These are phyloP conservation scores for Didymella lethalis DNA, from an alignment of 2,329 filamentous ascomycete species.

Conservation along the genomic window DNA sequence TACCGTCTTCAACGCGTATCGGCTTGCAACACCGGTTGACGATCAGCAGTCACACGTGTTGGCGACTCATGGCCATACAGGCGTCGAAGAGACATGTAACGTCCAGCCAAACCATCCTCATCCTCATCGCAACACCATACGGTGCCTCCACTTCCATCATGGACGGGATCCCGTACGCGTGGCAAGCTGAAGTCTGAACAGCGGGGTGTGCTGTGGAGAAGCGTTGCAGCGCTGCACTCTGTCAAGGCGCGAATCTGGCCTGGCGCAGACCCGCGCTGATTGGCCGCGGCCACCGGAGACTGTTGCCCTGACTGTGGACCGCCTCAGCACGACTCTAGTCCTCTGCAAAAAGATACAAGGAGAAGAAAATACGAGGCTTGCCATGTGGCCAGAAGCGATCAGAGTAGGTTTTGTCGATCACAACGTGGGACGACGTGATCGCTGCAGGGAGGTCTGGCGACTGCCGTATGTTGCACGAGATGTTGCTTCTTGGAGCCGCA, in stretches of 20 bases:
- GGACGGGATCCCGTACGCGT: neutral
- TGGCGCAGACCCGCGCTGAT: neutral
- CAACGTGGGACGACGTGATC: neutral
- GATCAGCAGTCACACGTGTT: conserved; percentile 7
- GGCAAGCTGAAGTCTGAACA: conserved; percentile 7
- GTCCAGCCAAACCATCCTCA: conserved; percentile 1
- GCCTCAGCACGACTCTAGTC: conserved; percentile 1
- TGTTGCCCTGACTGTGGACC: neutral
- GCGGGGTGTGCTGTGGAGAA: conserved; percentile 2
- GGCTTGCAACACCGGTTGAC: neutral
- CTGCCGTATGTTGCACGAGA: conserved; percentile 2
- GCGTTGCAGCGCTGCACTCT: neutral
- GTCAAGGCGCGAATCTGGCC: conserved; percentile 5
- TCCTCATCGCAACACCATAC: conserved; percentile 1
- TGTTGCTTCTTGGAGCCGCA: conserved; percentile 9
- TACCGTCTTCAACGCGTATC: neutral
- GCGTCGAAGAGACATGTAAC: conserved; percentile 6
- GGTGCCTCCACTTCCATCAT: neutral
- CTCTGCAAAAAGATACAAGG: conserved; percentile 4
- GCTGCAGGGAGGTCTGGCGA: conserved; percentile 17
- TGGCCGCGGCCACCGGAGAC: neutral
- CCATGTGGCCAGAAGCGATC: conserved; percentile 14
- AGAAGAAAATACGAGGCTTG: conserved; percentile 13
- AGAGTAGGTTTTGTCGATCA: conserved; percentile 2
- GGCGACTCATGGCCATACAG: conserved; percentile 4